Evolutionary conservation across 345 rosid species (phyloP).

Genomic region (Syzygium aromaticum): DNA sequence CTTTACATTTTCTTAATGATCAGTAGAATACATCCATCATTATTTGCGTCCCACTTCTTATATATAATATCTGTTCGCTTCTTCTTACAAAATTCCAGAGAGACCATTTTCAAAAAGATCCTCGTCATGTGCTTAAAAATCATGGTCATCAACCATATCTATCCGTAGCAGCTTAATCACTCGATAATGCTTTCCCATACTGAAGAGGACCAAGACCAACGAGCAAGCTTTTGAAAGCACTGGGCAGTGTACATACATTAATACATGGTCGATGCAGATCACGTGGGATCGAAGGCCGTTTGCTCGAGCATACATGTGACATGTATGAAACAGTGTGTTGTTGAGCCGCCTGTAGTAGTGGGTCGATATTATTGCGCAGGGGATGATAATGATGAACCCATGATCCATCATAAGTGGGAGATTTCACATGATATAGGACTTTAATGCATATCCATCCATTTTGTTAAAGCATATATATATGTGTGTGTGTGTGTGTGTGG

Average conservation of each 20-base stretch:
- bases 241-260: neutral
- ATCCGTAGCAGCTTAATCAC: neutral
- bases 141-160: neutral
- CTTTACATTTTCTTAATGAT: neutral
- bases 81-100: neutral
- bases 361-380: neutral
- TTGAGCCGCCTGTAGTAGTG: neutral
- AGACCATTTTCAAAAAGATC: neutral
- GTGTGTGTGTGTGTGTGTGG: no score
- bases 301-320: neutral
- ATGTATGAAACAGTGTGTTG: neutral
- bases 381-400: neutral
- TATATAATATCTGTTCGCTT: neutral
- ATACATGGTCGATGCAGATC: neutral
- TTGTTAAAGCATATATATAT: neutral
- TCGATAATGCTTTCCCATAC: neutral
- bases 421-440: neutral
- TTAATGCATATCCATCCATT: neutral
- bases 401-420: neutral
- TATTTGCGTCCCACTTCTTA: neutral
- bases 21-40: neutral
- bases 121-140: neutral
- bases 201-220: neutral
- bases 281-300: neutral
- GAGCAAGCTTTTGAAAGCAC: neutral